A percentile compares a stretch with the other conserved stretches of the same genome.
phyloP scores from a whole-genome alignment of 2,329 filamentous ascomycete genomes.

The Diaporthe sp. region DNA sequence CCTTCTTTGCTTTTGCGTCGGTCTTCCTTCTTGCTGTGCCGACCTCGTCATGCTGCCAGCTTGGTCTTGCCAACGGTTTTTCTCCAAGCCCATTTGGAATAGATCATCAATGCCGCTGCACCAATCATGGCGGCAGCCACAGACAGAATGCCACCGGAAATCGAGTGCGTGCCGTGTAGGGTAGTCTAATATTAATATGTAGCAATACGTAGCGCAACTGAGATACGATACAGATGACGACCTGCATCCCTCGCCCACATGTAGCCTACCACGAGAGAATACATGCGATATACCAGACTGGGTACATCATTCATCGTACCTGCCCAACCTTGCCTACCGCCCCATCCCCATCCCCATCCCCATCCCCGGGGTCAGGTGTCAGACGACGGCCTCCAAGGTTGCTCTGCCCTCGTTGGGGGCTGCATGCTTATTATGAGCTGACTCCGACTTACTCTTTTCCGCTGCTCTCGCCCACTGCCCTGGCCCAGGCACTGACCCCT shows the following conservation, averaged over 20 bases:
- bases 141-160: background rate
- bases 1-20: slow-evolving; percentile 20
- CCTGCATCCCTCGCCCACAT: slow-evolving; percentile 1
- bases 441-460: slow-evolving; percentile 2
- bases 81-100: slow-evolving; percentile 17
- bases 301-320: background rate
- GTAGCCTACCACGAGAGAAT: background rate
- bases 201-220: background rate
- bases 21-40: slow-evolving; percentile 2
- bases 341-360: background rate
- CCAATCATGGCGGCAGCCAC: slow-evolving; percentile 13
- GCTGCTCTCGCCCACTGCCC: background rate
- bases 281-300: background rate
- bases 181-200: slow-evolving; percentile 10
- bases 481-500: background rate
- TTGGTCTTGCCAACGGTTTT: slow-evolving; percentile 23
- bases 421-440: slow-evolving; percentile 32
- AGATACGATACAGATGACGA: slow-evolving; percentile 23
- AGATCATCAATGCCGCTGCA: slow-evolving; percentile 3
- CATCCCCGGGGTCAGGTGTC: slow-evolving; percentile 17
- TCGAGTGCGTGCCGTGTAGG: slow-evolving; percentile 11
- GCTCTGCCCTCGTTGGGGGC: slow-evolving; percentile 10
- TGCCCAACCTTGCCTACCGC: slow-evolving; percentile 2
- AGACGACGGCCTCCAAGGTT: background rate
- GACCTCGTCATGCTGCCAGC: slow-evolving; percentile 10